Conservation (phyloP, 2,329 filamentous ascomycete genomes). For the Pseudopyrenochaeta lycopersici region DNA sequence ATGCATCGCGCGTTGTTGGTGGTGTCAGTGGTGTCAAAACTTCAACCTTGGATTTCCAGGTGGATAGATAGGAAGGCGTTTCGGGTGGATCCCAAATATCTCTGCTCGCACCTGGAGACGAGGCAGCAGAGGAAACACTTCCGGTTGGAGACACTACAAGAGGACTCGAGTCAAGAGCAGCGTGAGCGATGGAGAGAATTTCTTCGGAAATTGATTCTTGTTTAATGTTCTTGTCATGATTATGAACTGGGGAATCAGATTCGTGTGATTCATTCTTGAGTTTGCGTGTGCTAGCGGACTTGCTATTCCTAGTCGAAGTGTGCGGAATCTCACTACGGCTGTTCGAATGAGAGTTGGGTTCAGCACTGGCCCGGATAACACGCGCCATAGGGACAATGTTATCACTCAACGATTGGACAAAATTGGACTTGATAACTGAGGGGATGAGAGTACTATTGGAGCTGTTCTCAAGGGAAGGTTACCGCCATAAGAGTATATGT, state of each 20-base stretch:
- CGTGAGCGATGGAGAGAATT: background rate
- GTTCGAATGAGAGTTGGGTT: too few relatives aligned
- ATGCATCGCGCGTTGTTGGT: background rate
- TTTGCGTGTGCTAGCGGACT: background rate
- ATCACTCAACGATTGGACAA: too few relatives aligned
- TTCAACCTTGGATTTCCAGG: background rate
- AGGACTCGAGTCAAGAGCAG: background rate
- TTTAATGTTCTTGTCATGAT: background rate
- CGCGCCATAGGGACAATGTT: too few relatives aligned
- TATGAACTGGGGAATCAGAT: background rate
- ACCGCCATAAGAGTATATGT: too few relatives aligned
- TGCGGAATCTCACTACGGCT: background rate
- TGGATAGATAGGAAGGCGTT: background rate
- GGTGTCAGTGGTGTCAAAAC: slow-evolving; percentile 3
- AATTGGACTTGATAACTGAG: too few relatives aligned
- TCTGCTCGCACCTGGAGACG: background rate
- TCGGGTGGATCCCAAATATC: slow-evolving; percentile 3
- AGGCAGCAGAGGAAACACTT: background rate
- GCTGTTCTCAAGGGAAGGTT: too few relatives aligned
- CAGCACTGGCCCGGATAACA: too few relatives aligned
- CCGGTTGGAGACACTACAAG: background rate
- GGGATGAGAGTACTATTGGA: too few relatives aligned
- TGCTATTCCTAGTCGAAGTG: background rate
- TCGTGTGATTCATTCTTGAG: background rate
- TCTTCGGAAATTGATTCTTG: background rate